Conservation (phyloP, 1,284 basidiomycete genomes). For the Cerrena zonata region DNA sequence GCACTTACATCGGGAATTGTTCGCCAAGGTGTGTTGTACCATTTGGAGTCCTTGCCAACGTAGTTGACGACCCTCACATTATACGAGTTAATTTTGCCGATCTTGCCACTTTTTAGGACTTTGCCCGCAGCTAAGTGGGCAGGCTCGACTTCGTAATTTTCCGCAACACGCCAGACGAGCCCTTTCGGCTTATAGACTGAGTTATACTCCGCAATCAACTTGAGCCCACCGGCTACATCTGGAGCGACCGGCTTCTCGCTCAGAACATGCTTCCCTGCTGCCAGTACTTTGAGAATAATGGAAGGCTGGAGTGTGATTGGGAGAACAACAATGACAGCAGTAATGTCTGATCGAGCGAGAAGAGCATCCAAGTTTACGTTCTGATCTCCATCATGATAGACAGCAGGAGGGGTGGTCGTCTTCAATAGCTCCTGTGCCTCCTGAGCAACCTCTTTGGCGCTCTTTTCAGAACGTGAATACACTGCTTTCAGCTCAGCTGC, state of each 20-base stretch:
- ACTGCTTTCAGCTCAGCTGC: slow-evolving; percentile 56
- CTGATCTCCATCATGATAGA: slow-evolving; percentile 52
- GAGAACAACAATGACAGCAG: slow-evolving; percentile 68
- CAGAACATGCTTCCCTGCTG: slow-evolving; percentile 79
- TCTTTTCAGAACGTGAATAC: slow-evolving; percentile 73
- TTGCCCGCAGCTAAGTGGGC: slow-evolving; percentile 48
- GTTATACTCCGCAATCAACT: slow-evolving; percentile 66
- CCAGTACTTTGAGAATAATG: slow-evolving; percentile 56
- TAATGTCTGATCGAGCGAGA: slow-evolving; percentile 60
- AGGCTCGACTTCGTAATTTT: slow-evolving; percentile 76
- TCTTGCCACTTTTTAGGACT: slow-evolving; percentile 49
- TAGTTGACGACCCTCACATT: slow-evolving; percentile 49
- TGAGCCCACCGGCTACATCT: slow-evolving; percentile 57
- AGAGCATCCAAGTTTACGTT: slow-evolving; percentile 55
- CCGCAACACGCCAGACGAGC: slow-evolving; percentile 79
- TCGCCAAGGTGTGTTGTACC: slow-evolving; percentile 78
- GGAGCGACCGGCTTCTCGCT: slow-evolving; percentile 83
- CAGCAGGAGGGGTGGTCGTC: slow-evolving; percentile 35
- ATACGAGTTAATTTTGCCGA: slow-evolving; percentile 63
- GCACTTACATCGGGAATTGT: slow-evolving; percentile 69
- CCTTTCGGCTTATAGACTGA: slow-evolving; percentile 60
- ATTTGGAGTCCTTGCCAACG: slow-evolving; percentile 60
- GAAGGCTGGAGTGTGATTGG: slow-evolving; percentile 73
- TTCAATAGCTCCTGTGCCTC: slow-evolving; percentile 39
- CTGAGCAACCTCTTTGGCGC: slow-evolving; percentile 47